Evolutionary conservation across 208 protist genomes (phyloP).

Genomic region (Naegleria gruberi): DNA sequence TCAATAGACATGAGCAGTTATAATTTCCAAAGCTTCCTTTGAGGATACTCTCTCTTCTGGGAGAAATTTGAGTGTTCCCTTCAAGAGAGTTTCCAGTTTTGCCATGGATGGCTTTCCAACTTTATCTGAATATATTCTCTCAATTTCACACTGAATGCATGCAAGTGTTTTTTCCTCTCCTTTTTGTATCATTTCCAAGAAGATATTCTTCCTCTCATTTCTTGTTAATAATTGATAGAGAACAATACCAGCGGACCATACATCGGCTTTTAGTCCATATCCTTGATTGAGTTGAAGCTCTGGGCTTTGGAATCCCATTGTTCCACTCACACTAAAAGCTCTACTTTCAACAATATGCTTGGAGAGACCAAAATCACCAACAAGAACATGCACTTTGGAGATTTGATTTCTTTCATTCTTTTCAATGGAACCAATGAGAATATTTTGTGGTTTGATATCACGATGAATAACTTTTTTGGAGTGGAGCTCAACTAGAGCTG

Average conservation of each 20-base stretch:
- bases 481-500: slow-evolving; percentile 74
- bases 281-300: background rate
- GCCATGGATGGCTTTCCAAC: background rate
- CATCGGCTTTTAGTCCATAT: background rate
- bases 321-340: background rate
- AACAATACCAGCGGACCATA: background rate
- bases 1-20: too few relatives aligned
- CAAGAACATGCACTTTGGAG: background rate
- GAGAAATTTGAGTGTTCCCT: background rate
- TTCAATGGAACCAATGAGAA: slow-evolving; percentile 20
- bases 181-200: background rate
- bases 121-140: background rate
- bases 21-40: background rate
- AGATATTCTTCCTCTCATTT: background rate
- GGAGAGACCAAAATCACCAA: background rate
- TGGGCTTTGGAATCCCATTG: background rate
- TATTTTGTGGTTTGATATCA: slow-evolving; percentile 30
- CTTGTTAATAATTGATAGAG: background rate
- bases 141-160: background rate
- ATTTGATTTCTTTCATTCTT: background rate
- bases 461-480: slow-evolving; percentile 12
- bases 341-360: background rate
- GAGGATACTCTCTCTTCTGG: background rate
- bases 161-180: background rate
- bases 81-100: background rate